These are phyloP conservation scores for Pseudomassariella vexata DNA, from an alignment of 2,329 filamentous ascomycete species.

Conservation along the genomic window DNA sequence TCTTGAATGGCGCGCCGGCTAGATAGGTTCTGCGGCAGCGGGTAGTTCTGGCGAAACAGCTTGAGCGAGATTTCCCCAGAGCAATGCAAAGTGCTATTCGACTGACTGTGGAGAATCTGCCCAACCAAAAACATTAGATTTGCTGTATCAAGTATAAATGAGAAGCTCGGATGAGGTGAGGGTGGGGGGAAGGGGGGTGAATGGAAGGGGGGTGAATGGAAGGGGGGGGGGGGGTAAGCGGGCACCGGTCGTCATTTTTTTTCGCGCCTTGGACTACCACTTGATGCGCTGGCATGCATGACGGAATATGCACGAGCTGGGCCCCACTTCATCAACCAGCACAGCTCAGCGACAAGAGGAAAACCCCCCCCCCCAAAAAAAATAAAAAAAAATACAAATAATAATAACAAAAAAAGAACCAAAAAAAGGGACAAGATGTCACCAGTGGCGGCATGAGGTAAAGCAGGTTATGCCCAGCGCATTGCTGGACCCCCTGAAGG, in stretches of 20 bases:
- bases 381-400: slow-evolving; percentile 3
- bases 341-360: slow-evolving; percentile 26
- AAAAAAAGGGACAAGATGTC: slow-evolving; percentile 22
- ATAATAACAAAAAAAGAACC: slow-evolving; percentile 5
- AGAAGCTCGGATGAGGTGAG: slow-evolving; percentile 29
- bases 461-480: slow-evolving; percentile 22
- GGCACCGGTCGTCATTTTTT: slow-evolving; percentile 26
- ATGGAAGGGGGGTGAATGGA: no score
- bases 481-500: background rate
- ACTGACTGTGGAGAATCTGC: slow-evolving; percentile 31
- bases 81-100: slow-evolving; percentile 23
- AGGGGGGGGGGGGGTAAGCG: slow-evolving; percentile 17
- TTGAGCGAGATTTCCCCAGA: slow-evolving; percentile 23
- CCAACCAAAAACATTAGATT: slow-evolving; percentile 36
- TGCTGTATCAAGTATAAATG: slow-evolving; percentile 32
- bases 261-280: slow-evolving; percentile 37
- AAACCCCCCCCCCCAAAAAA: no score
- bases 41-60: slow-evolving; percentile 28
- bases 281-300: slow-evolving; percentile 55
- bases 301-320: slow-evolving; percentile 51
- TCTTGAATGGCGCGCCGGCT: slow-evolving; percentile 16
- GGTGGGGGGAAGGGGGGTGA: slow-evolving; percentile 21
- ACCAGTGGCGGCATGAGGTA: slow-evolving; percentile 26
- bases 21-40: slow-evolving; percentile 22
- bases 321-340: slow-evolving; percentile 38